A percentile compares a stretch with the other conserved stretches of the same genome.
These are phyloP conservation scores for Niveomyces coronatus DNA, from an alignment of 2,329 filamentous ascomycete genomes.

Conservation along the genomic window DNA sequence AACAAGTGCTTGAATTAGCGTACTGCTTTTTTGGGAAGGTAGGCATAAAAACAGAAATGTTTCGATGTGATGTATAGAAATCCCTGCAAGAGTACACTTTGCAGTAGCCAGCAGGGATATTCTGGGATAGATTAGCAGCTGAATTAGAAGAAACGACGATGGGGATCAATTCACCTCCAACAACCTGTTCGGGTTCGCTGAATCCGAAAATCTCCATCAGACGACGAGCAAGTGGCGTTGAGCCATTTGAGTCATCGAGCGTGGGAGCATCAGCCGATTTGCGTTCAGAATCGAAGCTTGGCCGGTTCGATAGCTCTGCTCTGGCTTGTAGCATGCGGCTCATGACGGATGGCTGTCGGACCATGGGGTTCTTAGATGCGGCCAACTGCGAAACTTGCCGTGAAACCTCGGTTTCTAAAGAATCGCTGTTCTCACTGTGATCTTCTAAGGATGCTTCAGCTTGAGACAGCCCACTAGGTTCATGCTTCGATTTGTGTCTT, in stretches of 20 bases:
- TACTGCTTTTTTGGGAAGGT: conserved; percentile 86
- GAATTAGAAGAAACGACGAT: no score
- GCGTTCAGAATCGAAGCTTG: conserved; percentile 45
- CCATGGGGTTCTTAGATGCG: conserved; percentile 20
- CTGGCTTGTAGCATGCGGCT: conserved; percentile 67
- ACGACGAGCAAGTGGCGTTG: conserved; percentile 55
- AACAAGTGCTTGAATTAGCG: conserved; percentile 19
- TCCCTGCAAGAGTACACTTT: conserved; percentile 84
- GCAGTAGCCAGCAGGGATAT: conserved; percentile 87
- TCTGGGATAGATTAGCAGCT: conserved; percentile 37
- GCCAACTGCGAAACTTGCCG: conserved; percentile 16
- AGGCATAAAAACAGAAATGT: conserved; percentile 95
- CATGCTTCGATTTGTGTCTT: conserved; percentile 30
- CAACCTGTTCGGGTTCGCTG: conserved; percentile 69
- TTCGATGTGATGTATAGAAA: conserved; percentile 91
- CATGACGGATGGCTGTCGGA: conserved; percentile 58
- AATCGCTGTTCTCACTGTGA: conserved; percentile 17
- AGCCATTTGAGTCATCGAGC: conserved; percentile 26
- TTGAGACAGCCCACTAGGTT: conserved; percentile 29
- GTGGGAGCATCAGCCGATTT: conserved; percentile 29
- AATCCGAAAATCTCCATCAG: conserved; percentile 83
- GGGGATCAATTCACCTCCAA: conserved; percentile 47
- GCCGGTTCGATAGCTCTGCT: conserved; percentile 49
- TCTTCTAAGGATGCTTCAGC: conserved; percentile 21
- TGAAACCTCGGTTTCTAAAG: conserved; percentile 17